Conservation (phyloP, 2,329 filamentous ascomycete species). For the Cercospora sesami region DNA sequence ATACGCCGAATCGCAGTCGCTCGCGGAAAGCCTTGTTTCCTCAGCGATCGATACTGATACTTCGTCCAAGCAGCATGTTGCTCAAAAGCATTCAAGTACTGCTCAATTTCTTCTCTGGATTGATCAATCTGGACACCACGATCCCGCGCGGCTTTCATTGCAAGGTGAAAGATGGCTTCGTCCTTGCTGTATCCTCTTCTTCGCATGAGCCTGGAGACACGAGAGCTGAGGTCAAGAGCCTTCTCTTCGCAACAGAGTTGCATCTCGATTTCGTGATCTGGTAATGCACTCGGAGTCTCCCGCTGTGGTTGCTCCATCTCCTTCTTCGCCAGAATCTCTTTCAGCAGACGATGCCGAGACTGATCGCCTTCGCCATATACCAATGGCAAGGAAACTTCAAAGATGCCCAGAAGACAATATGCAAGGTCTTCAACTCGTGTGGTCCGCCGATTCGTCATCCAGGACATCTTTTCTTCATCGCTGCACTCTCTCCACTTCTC, state of each 20-base stretch:
- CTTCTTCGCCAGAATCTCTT: slow-evolving; percentile 11
- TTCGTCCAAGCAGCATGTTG: slow-evolving; percentile 2
- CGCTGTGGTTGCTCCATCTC: background rate
- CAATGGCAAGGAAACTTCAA: slow-evolving; percentile 47
- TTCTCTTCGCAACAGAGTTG: background rate
- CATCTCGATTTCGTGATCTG: background rate
- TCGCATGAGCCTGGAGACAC: background rate
- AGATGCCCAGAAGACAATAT: slow-evolving; percentile 50
- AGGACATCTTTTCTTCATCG: slow-evolving; percentile 7
- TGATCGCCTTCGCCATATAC: slow-evolving; percentile 44
- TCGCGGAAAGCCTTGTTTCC: background rate
- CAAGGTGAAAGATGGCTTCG: background rate
- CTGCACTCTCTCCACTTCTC: background rate
- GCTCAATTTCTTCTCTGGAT: background rate
- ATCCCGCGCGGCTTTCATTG: background rate
- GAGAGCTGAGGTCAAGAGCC: background rate
- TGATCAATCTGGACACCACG: background rate
- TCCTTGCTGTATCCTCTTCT: background rate
- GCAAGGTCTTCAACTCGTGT: slow-evolving; percentile 43
- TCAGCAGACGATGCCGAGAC: slow-evolving; percentile 16
- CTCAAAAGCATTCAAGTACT: background rate
- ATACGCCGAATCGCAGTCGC: slow-evolving; percentile 7
- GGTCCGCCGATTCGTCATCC: background rate
- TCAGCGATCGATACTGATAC: background rate
- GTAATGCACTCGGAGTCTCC: background rate